Evolutionary conservation across 768 basidiomycete species (phyloP).

Genomic region (Mycena alexandri): DNA sequence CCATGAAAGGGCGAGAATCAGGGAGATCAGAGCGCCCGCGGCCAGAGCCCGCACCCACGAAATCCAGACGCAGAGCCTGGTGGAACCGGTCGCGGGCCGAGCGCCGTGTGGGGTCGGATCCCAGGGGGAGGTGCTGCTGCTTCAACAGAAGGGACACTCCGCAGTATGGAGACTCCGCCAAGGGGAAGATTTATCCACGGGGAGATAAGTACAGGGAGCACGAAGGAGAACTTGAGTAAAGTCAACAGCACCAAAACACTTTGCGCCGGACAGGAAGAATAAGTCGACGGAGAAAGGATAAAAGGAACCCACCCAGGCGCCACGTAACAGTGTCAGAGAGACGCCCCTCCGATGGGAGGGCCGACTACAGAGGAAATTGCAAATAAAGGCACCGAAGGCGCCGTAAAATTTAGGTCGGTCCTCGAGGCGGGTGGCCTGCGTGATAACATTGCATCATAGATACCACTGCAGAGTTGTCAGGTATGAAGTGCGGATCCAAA

Average conservation of each 20-base stretch:
- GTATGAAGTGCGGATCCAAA: neutral
- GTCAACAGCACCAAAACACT: too few species aligned
- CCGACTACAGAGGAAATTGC: slow-evolving; percentile 45
- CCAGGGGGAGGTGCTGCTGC: slow-evolving; percentile 20
- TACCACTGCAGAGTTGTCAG: neutral
- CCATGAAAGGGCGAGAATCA: slow-evolving; percentile 58
- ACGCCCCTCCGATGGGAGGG: slow-evolving; percentile 46
- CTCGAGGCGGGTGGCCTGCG: slow-evolving; percentile 43
- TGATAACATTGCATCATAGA: slow-evolving; percentile 22
- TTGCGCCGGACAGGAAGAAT: too few species aligned
- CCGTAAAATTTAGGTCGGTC: slow-evolving; percentile 40
- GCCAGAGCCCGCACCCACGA: slow-evolving; percentile 52
- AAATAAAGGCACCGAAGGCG: slow-evolving; percentile 43
- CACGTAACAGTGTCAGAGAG: slow-evolving; percentile 38
- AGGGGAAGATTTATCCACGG: slow-evolving; percentile 24
- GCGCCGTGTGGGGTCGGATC: slow-evolving; percentile 7
- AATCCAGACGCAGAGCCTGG: slow-evolving; percentile 48
- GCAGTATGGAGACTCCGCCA: slow-evolving; percentile 31
- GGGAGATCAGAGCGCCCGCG: slow-evolving; percentile 47
- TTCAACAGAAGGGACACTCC: slow-evolving; percentile 23
- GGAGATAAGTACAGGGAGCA: neutral
- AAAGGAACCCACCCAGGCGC: slow-evolving; percentile 3
- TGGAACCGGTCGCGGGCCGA: slow-evolving; percentile 3
- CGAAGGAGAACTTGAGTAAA: neutral
- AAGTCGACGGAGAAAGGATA: slow-evolving; percentile 42